Evolutionary conservation across 441 rosid species (phyloP).

Genomic region (Aleurites moluccanus): DNA sequence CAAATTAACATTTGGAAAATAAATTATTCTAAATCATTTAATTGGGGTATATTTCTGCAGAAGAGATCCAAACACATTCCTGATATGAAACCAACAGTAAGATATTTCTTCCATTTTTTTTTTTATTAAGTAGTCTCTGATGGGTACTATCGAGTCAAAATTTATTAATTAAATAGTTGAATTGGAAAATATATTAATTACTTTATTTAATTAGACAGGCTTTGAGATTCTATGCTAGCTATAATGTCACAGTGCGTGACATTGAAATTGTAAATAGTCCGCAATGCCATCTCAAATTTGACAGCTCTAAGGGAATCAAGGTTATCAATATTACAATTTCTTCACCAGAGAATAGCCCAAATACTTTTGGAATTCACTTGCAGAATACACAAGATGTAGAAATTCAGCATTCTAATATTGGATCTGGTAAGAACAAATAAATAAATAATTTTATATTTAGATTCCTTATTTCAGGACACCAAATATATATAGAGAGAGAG

Average conservation of each 20-base stretch:
- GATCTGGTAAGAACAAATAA: constrained; percentile 49
- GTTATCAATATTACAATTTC: constrained; percentile 62
- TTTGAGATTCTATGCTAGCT: constrained; percentile 68
- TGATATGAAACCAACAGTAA: constrained; percentile 78
- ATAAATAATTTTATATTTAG: no score
- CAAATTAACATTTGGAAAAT: not conserved
- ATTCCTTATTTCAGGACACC: not conserved
- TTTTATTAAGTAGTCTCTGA: no score
- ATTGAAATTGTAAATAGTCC: constrained; percentile 71
- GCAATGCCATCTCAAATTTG: constrained; percentile 82
- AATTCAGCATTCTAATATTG: constrained; percentile 69
- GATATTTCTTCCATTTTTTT: constrained; percentile 12
- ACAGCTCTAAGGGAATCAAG: constrained; percentile 56
- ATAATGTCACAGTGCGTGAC: constrained; percentile 69
- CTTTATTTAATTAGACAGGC: constrained; percentile 42
- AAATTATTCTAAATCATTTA: no score
- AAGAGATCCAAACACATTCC: constrained; percentile 48
- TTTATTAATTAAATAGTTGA: no score
- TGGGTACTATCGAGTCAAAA: no score
- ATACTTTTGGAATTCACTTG: constrained; percentile 89
- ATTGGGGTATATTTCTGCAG: constrained; percentile 37
- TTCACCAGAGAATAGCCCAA: constrained; percentile 75
- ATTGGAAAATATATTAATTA: not conserved
- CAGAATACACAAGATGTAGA: constrained; percentile 81
- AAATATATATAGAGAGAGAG: no score